A percentile compares a stretch with the other conserved stretches of the same genome.
Conservation (phyloP, 352 stramenopile genomes). For the Phytophthora pistaciae region DNA sequence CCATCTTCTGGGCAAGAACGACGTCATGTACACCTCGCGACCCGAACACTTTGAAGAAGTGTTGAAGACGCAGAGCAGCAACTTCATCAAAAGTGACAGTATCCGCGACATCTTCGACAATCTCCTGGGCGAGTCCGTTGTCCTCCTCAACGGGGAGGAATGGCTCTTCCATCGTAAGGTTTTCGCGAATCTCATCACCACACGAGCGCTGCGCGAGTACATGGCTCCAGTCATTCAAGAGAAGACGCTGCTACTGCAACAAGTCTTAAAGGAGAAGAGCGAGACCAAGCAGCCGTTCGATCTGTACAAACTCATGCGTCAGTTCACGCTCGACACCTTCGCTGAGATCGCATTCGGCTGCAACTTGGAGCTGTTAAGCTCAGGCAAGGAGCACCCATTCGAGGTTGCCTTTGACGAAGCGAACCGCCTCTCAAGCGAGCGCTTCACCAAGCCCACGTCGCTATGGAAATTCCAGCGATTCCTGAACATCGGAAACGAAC, state of each 20-base stretch:
- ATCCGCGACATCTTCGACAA: constrained; percentile 24
- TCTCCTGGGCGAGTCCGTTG: constrained; percentile 70
- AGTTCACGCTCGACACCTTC: constrained; percentile 63
- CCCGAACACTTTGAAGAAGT: constrained; percentile 20
- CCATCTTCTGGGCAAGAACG: constrained; percentile 11
- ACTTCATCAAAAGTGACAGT: constrained; percentile 19
- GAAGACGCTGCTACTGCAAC: constrained; percentile 12
- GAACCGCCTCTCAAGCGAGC: constrained; percentile 18
- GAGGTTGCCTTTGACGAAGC: constrained; percentile 48
- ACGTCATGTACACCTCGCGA: constrained; percentile 8
- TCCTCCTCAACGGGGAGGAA: constrained; percentile 53
- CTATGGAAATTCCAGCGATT: constrained; percentile 45
- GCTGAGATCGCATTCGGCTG: constrained; percentile 65
- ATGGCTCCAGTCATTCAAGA: constrained; percentile 48
- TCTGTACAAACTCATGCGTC: constrained; percentile 28
- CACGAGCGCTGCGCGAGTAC: constrained; percentile 46
- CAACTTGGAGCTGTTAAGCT: constrained; percentile 36
- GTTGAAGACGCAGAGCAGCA: constrained; percentile 7
- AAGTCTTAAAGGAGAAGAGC: constrained; percentile 9
- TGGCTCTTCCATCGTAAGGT: constrained; percentile 79
- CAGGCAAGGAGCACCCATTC: constrained; percentile 44
- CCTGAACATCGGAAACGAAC: constrained; percentile 36
- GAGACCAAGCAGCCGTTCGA: constrained; percentile 15
- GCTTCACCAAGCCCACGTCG: constrained; percentile 34
- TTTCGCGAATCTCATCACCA: constrained; percentile 84